phyloP scores from a whole-genome alignment of 257 asterid species.

The Dorcoceras hygrometricum region DNA sequence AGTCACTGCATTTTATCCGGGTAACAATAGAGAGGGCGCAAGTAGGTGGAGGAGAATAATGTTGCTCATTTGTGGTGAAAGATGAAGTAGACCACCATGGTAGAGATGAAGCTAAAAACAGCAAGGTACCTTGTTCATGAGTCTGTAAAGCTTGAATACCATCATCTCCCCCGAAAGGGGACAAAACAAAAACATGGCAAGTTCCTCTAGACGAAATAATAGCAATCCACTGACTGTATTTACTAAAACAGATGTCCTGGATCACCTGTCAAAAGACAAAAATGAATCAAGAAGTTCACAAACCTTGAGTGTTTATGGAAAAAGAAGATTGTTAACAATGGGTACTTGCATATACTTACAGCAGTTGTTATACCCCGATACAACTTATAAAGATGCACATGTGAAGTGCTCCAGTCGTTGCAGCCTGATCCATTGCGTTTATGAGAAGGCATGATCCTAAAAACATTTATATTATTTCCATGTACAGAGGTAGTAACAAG shows the following conservation, averaged over 20 bases:
- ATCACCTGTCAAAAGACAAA: conserved; percentile 45
- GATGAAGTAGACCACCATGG: conserved; percentile 73
- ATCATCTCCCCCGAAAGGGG: conserved; percentile 63
- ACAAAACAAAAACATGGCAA: conserved; percentile 56
- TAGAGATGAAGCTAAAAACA: conserved; percentile 35
- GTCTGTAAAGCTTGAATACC: conserved; percentile 39
- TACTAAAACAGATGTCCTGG: conserved; percentile 70
- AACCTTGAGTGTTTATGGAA: conserved; percentile 8
- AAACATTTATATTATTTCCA: conserved; percentile 64
- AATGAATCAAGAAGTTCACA: conserved; percentile 18
- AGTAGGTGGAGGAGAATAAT: conserved; percentile 50
- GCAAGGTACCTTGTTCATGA: conserved; percentile 37
- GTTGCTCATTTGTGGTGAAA: conserved; percentile 46
- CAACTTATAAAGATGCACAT: conserved; percentile 68
- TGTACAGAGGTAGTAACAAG: conserved; percentile 71
- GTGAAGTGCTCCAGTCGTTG: conserved; percentile 56
- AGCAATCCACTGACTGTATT: conserved; percentile 63
- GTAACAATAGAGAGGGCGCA: conserved; percentile 49
- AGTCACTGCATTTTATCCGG: conserved; percentile 54
- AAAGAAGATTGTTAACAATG: conserved; percentile 16
- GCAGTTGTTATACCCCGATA: conserved; percentile 74
- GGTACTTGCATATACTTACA: conserved; percentile 42
- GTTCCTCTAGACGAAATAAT: conserved; percentile 67
- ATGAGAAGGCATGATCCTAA: conserved; percentile 54
- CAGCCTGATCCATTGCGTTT: conserved; percentile 36